phyloP scores from a whole-genome alignment of 495 filamentous ascomycete genomes.

The Penicillium parvum region DNA sequence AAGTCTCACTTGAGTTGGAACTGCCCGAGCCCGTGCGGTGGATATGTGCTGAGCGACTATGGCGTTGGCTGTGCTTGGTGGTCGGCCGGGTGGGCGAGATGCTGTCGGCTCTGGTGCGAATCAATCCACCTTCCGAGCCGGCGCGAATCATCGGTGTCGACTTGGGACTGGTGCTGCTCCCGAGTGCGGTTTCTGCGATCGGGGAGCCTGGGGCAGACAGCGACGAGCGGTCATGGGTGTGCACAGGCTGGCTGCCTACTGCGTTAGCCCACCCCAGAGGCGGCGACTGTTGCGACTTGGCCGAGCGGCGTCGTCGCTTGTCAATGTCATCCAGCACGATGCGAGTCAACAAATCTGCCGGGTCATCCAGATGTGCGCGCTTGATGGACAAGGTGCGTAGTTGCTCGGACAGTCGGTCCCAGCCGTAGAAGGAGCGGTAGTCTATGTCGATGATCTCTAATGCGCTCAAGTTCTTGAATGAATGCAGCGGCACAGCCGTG shows the following conservation, averaged over 20 bases:
- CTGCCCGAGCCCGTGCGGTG: conserved; percentile 85
- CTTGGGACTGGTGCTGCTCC: conserved; percentile 43
- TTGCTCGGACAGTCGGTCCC: conserved; percentile 90
- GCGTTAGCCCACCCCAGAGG: conserved; percentile 52
- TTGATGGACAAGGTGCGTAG: conserved; percentile 86
- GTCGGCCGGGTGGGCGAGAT: conserved; percentile 72
- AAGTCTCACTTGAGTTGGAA: conserved; percentile 78
- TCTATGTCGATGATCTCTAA: conserved; percentile 94
- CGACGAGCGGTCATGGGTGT: conserved; percentile 52
- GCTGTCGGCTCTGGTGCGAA: conserved; percentile 59
- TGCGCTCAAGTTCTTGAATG: conserved; percentile 92
- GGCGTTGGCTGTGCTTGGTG: conserved; percentile 64
- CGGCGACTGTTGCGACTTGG: conserved; percentile 78
- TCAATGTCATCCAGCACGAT: conserved; percentile 97
- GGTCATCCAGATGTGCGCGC: conserved; percentile 82
- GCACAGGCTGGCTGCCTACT: conserved; percentile 47
- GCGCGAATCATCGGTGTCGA: conserved; percentile 46
- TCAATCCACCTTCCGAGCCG: conserved; percentile 44
- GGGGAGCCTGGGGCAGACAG: conserved; percentile 64
- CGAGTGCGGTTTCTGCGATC: conserved; percentile 42
- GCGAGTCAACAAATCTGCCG: conserved; percentile 79
- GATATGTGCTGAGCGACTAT: conserved; percentile 57
- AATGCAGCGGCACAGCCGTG: conserved; percentile 88
- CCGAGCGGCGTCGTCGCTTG: conserved; percentile 77
- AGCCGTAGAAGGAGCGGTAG: conserved; percentile 93